Evolutionary conservation across 1,284 basidiomycete species (phyloP), one percentile per base, ranked within the genome.

Genomic region (Leccinum subfulvum): DNA sequence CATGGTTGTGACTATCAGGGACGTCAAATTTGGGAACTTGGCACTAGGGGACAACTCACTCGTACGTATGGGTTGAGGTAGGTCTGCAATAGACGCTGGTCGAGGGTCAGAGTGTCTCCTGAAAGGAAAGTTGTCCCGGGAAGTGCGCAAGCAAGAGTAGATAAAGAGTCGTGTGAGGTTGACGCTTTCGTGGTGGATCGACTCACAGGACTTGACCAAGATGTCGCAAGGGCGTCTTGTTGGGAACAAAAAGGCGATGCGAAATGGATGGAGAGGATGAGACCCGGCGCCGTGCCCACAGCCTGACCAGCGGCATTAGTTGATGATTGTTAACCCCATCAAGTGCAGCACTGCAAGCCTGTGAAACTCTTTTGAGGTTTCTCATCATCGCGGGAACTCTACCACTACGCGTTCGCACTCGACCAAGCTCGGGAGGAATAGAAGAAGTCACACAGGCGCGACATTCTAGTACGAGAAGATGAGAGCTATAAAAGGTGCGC

Each of bases 401-500:
- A 51, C 14, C 7, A 33, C 30, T 33, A 33, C 30, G 30, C 26
- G 16, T 57, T 61, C 52, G 30, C 56, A 58, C 53, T 57, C 39
- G 18, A 52, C 44, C 26, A 9, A 33, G 0, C 11, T 37, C 35
- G n/a, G 35, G 35, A 37, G 35, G 2, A 44, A 47, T 33, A 55
- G 47, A 30, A 10, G 14, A 26, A 33, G 30, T 33, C 30, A 33
- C 10, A 44, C 47, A 7, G 9, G 13, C 23, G 8, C 51, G 0
- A 53, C 14, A 16, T 0, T 26, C 8, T 4, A 28, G n/a, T 16
- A 30, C 52, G 28, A 41, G 30, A 59, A 59, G 28, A 87, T 87
- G 86, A 83, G 84, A 65, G 85, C 85, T n/a, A 84, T 89, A 67
- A 87, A 84, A 82, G 87, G 86, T 83, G 62, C 49, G 80, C 69